Percentiles rank a stretch among this genome's conserved stretches.
Evolutionary conservation across 2,329 filamentous ascomycete species (phyloP).

Genomic region (Malbranchea zuffiana): DNA sequence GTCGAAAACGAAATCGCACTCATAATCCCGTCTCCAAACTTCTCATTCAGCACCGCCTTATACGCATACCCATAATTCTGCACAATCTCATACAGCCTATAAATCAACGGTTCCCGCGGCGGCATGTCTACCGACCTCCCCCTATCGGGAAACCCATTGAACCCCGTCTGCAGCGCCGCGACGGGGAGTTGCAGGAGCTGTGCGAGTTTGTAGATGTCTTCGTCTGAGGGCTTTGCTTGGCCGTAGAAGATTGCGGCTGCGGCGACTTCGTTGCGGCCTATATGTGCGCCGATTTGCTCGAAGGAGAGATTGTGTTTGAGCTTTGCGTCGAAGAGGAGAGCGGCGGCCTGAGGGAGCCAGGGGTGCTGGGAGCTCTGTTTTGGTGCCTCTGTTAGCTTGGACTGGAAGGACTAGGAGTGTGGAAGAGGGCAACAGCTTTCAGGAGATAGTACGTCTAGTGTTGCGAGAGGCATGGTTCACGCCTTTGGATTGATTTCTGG

Average conservation of each 20-base stretch:
- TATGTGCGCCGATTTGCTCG: constrained; percentile 59
- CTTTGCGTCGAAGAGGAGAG: constrained; percentile 71
- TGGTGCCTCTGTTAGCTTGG: not conserved
- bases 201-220: constrained; percentile 59
- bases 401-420: no score
- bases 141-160: constrained; percentile 67
- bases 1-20: constrained; percentile 86
- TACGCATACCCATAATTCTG: constrained; percentile 96
- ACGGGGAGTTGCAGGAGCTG: constrained; percentile 52
- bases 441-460: constrained; percentile 7
- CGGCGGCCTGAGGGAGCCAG: constrained; percentile 59
- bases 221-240: constrained; percentile 60
- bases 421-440: not conserved
- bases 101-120: constrained; percentile 75
- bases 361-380: constrained; percentile 55
- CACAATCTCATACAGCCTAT: constrained; percentile 84
- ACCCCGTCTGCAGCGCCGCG: constrained; percentile 47
- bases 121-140: constrained; percentile 73
- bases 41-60: constrained; percentile 91
- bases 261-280: constrained; percentile 73
- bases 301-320: constrained; percentile 65
- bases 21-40: constrained; percentile 92
- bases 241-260: constrained; percentile 86
- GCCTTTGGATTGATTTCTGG: no score
- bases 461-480: no score